A percentile compares a stretch with the other conserved stretches of the same genome.
phyloP scores from a whole-genome alignment of 768 basidiomycete species.

The Lactarius hengduanensis region DNA sequence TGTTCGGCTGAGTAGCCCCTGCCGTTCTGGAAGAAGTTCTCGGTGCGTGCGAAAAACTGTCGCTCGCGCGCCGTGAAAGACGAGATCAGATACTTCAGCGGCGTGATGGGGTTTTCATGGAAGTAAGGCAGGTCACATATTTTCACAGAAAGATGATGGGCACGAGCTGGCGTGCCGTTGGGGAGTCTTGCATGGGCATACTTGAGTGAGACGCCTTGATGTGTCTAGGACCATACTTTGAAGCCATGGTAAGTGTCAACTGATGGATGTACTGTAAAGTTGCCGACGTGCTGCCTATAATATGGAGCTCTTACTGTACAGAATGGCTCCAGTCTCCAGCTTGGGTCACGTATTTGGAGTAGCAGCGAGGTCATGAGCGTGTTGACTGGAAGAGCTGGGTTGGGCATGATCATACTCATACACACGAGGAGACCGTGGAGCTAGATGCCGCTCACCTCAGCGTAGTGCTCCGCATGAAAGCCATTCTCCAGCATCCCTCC shows the following conservation, averaged over 20 bases:
- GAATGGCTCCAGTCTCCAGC: constrained; percentile 48
- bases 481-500: constrained; percentile 48
- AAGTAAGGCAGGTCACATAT: too few species aligned
- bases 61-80: too few species aligned
- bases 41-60: too few species aligned
- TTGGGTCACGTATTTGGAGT: constrained; percentile 41
- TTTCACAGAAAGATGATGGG: too few species aligned
- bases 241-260: background rate
- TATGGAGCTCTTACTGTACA: constrained; percentile 30
- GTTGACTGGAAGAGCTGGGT: constrained; percentile 27
- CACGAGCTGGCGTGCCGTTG: too few species aligned
- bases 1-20: too few species aligned
- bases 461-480: constrained; percentile 46
- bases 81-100: too few species aligned
- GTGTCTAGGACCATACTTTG: background rate
- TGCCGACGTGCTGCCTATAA: background rate
- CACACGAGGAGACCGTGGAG: background rate
- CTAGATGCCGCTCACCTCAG: constrained; percentile 39
- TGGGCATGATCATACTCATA: too few species aligned
- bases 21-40: too few species aligned
- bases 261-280: background rate
- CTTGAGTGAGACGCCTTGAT: background rate
- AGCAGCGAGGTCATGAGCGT: constrained; percentile 36
- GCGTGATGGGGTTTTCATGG: too few species aligned
- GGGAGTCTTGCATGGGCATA: background rate